Percentiles rank a stretch among this genome's conserved stretches.
Evolutionary conservation across 768 basidiomycete species (phyloP).

Genomic region (Pilatotrama ljubarskyi): DNA sequence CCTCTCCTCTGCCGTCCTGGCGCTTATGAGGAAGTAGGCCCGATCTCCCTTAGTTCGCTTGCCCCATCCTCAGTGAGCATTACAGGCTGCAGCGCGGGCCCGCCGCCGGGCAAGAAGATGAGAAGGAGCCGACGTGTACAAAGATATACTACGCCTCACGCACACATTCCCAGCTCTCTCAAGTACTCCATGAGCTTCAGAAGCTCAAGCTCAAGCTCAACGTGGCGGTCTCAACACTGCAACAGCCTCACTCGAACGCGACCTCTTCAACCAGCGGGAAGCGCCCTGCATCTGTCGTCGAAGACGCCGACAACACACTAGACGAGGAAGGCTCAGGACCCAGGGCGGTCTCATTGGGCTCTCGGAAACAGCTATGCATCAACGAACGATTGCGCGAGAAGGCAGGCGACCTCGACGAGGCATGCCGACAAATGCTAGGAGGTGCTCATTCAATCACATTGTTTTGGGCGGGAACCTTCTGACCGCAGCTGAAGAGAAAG

Average conservation of each 20-base stretch:
- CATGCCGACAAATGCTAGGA: slow-evolving; percentile 68
- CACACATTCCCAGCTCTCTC: slow-evolving; percentile 94
- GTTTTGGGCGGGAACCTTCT: background rate
- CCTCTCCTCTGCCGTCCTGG: slow-evolving; percentile 75
- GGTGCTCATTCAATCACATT: slow-evolving; percentile 13
- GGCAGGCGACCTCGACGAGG: slow-evolving; percentile 78
- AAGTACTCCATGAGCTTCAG: slow-evolving; percentile 79
- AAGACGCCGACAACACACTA: background rate
- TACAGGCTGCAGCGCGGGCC: slow-evolving; percentile 10
- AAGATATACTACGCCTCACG: slow-evolving; percentile 94
- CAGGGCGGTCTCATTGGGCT: slow-evolving; percentile 84
- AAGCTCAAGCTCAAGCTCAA: slow-evolving; percentile 58
- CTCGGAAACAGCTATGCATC: slow-evolving; percentile 90
- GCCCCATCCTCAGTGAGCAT: too few relatives aligned
- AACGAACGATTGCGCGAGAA: slow-evolving; percentile 72
- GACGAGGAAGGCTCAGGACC: slow-evolving; percentile 25
- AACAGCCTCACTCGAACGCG: background rate
- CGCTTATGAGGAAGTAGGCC: slow-evolving; percentile 72
- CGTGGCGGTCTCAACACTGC: slow-evolving; percentile 25
- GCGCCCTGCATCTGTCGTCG: background rate
- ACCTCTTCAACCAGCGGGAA: background rate
- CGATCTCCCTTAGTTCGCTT: background rate
- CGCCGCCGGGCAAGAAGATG: slow-evolving; percentile 30
- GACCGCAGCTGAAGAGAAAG: slow-evolving; percentile 47
- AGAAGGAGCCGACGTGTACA: slow-evolving; percentile 62